These are phyloP conservation scores for Metschnikowia lochheadii DNA, from an alignment of 805 yeast species.

Conservation along the genomic window DNA sequence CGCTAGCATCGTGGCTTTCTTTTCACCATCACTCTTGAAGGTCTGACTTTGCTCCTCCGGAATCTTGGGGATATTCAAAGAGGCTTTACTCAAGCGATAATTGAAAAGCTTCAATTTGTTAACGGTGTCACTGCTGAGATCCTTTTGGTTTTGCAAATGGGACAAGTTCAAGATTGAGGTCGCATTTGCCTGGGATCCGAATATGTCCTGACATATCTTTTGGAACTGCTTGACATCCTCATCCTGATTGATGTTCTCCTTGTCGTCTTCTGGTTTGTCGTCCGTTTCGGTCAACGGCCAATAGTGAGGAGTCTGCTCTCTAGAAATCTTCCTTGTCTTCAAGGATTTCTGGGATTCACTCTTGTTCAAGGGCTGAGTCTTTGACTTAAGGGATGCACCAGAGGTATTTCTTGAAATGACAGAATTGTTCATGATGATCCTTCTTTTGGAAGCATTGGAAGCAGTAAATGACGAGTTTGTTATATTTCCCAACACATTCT, in stretches of 20 bases:
- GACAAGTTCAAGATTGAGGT: slow-evolving; percentile 8
- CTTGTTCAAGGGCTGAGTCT: slow-evolving; percentile 8
- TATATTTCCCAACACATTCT: slow-evolving; percentile 28
- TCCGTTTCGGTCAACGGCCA: slow-evolving; percentile 12
- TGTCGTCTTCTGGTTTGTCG: slow-evolving; percentile 14
- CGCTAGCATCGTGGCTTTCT: slow-evolving; percentile 21
- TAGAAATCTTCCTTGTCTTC: slow-evolving; percentile 11
- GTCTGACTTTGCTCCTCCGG: neutral
- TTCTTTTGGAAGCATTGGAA: slow-evolving; percentile 37
- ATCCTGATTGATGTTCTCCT: slow-evolving; percentile 15
- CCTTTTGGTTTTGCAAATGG: slow-evolving; percentile 1
- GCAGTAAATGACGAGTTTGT: slow-evolving; percentile 36
- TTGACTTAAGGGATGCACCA: slow-evolving; percentile 13
- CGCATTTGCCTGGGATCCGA: slow-evolving; percentile 20
- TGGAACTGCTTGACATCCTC: slow-evolving; percentile 30
- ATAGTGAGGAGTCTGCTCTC: slow-evolving; percentile 17
- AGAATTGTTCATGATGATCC: slow-evolving; percentile 22
- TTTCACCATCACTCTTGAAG: slow-evolving; percentile 3
- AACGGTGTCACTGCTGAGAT: slow-evolving; percentile 10
- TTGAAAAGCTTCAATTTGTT: slow-evolving; percentile 11
- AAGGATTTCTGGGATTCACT: slow-evolving; percentile 10
- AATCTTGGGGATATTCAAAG: slow-evolving; percentile 8
- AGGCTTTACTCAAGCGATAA: slow-evolving; percentile 12
- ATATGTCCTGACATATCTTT: slow-evolving; percentile 30
- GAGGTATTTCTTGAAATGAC: slow-evolving; percentile 24